Base-by-base conservation (phyloP, 805 yeast genomes). In the Brettanomyces sp. region DNA sequence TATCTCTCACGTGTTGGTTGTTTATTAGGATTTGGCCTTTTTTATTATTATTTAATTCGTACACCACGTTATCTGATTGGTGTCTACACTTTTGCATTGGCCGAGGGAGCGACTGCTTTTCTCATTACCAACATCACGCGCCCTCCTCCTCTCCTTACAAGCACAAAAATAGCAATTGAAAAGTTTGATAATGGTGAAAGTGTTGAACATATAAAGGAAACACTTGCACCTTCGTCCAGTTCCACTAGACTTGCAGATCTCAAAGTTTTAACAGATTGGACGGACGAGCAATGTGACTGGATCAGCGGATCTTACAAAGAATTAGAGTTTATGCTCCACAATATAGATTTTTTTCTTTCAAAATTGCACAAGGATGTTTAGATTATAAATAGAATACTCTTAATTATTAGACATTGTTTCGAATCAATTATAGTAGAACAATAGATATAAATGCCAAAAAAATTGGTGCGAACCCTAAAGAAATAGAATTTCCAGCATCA, bases 71-170 rank as follows among this genome's bases (percentile, higher is more conserved):
- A 36, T 13, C n/a, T 12, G 12, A 12, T 43, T 22, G n/a, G 33
- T 6, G 23, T 37, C 11, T 24, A 36, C 5, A 12, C n/a, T 5
- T 43, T 25, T n/a, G 41, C 41, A 5, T 21, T 77, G 39, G 82
- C 80, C 2, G 74, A 76, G 55, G 69, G 77, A 3, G 68, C 74
- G 28, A 65, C 74, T 21, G 83, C 80, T 2, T 75, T 74, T 52
- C 58, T 79, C 36, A 57, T 78, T 38, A 73, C 82, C 5, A 75
- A 76, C 53, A 63, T 79, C 13, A 64, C 79, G 1, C 79, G 74
- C 45, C 73, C 76, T 0, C 61, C 65, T 2, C 74, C 74, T 6
- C 9, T 32, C 5, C 13, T 47, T 9, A 25, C 36, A 32, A 18
- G 32, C 32, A 18, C 41, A 18, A 38, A 38, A 24, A 7, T 38